These are phyloP conservation scores for Tuber microsphaerosporum DNA, from an alignment of 495 filamentous ascomycete species.

Conservation along the genomic window DNA sequence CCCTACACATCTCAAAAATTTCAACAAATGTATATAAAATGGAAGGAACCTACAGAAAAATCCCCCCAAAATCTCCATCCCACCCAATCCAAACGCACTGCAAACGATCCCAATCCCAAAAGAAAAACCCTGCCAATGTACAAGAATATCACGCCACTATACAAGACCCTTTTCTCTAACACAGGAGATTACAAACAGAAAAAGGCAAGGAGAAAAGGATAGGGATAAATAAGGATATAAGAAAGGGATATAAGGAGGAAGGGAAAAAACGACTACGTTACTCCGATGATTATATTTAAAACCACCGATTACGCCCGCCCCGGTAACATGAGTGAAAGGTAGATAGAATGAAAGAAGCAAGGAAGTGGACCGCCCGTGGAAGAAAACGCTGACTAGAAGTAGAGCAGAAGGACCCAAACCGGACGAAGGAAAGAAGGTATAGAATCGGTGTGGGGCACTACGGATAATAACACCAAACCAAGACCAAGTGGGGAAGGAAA, in stretches of 20 bases:
- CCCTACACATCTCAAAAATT: neutral
- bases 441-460: neutral
- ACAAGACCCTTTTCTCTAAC: slow-evolving; percentile 6
- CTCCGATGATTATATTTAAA: slow-evolving; percentile 1
- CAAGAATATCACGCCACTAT: neutral
- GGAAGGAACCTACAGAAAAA: neutral
- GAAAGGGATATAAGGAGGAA: slow-evolving; percentile 1
- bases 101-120: neutral
- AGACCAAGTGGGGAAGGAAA: neutral
- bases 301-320: slow-evolving; percentile 5
- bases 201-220: neutral
- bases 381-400: neutral
- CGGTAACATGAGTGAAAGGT: neutral
- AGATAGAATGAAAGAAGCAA: neutral
- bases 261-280: neutral
- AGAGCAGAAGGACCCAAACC: neutral
- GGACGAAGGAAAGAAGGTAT: neutral
- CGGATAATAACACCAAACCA: neutral
- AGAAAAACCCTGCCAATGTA: neutral
- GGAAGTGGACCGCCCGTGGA: slow-evolving; percentile 1
- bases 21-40: neutral
- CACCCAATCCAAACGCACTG: slow-evolving; percentile 1
- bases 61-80: neutral
- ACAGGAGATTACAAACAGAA: neutral
- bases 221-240: neutral